Evolutionary conservation across 2,329 filamentous ascomycete species (phyloP).

Genomic region (Zalaria obscura): DNA sequence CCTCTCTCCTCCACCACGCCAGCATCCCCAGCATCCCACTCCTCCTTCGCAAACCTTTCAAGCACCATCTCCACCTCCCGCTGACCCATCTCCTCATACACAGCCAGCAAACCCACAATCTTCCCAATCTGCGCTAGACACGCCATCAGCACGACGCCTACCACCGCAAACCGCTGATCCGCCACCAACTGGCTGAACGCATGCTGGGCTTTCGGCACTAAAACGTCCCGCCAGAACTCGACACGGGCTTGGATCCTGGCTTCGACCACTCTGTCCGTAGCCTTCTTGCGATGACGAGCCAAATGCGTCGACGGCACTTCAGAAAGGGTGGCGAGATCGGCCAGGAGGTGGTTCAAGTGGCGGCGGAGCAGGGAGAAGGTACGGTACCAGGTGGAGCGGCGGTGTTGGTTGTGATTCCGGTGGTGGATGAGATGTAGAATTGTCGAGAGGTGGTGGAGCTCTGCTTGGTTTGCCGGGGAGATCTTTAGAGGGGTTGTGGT

Average conservation of each 20-base stretch:
- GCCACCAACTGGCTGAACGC: conserved; percentile 31
- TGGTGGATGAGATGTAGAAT: conserved; percentile 62
- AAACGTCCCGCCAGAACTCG: conserved; percentile 23
- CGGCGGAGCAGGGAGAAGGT: conserved; percentile 58
- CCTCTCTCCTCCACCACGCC: not conserved
- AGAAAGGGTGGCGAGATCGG: conserved; percentile 12
- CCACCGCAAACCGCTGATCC: conserved; percentile 28
- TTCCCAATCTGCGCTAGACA: conserved; percentile 25
- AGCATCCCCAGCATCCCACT: conserved; percentile 13
- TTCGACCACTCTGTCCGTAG: conserved; percentile 7
- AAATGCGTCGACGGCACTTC: conserved; percentile 13
- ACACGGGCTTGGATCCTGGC: conserved; percentile 16
- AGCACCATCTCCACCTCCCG: conserved; percentile 27
- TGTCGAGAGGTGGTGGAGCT: conserved; percentile 25
- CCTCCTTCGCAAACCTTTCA: conserved; percentile 27
- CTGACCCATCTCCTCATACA: conserved; percentile 26
- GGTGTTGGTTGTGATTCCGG: conserved; percentile 87
- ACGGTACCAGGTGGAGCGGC: conserved; percentile 67
- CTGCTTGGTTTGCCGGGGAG: not conserved
- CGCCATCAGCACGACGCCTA: conserved; percentile 30
- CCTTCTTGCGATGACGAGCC: conserved; percentile 13
- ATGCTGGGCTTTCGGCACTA: conserved; percentile 17
- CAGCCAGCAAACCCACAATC: conserved; percentile 24
- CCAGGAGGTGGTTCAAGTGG: conserved; percentile 41
- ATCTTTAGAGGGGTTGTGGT: not conserved